These are phyloP conservation scores for Secale cereale DNA, from an alignment of 176 grass and related monocot species.

Conservation along the genomic window DNA sequence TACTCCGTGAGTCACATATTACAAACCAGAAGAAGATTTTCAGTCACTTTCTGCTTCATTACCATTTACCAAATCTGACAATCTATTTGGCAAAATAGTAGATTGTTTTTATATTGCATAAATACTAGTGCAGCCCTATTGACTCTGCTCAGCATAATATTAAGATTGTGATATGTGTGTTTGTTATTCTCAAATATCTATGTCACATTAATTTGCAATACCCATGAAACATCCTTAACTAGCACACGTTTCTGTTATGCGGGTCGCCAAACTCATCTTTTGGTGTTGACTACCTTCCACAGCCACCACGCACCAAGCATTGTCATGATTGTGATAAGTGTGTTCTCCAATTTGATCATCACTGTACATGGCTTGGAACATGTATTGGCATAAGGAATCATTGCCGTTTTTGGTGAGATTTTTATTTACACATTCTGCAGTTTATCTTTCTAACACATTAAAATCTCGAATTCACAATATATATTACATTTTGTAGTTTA, in stretches of 20 bases:
- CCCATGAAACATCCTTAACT: not conserved
- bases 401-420: constrained; percentile 81
- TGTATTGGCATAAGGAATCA: constrained; percentile 85
- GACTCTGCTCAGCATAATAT: not conserved
- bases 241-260: not conserved
- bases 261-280: constrained; percentile 14
- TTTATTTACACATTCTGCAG: not conserved
- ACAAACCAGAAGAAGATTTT: not conserved
- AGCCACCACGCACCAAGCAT: constrained; percentile 88
- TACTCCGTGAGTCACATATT: not conserved
- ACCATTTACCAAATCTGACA: not conserved
- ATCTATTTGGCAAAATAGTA: not conserved
- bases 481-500: not conserved
- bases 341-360: constrained; percentile 93
- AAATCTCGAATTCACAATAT: not conserved
- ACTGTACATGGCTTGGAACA: constrained; percentile 89
- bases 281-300: constrained; percentile 29
- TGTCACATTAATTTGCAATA: not conserved
- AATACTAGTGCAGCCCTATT: not conserved
- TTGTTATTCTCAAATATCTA: constrained; percentile 8
- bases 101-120: not conserved
- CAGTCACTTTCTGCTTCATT: not conserved
- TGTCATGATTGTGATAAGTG: constrained; percentile 98
- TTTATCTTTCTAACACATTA: constrained; percentile 1
- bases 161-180: not conserved